These are phyloP conservation scores for Xylaria sp. DNA, from an alignment of 495 filamentous ascomycete species.

Conservation along the genomic window DNA sequence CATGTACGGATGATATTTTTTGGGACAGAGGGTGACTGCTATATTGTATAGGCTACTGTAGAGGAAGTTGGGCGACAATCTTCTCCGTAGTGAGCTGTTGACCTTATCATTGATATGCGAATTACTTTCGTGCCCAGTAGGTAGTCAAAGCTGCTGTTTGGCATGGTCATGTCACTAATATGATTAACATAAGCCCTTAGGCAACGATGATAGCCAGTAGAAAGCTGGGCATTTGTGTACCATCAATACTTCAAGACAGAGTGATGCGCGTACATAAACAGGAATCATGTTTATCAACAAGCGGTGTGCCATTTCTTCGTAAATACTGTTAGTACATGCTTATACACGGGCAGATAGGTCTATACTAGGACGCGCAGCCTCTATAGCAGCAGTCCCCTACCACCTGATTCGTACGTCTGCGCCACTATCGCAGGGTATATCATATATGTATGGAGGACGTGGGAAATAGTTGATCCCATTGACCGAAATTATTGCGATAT, in stretches of 20 bases:
- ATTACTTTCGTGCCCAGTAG: not conserved
- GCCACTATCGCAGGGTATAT: constrained; percentile 12
- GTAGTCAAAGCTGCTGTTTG: not conserved
- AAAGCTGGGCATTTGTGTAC: not conserved
- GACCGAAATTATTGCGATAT: not conserved
- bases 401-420: constrained; percentile 13
- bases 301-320: constrained; percentile 23
- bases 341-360: constrained; percentile 10
- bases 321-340: constrained; percentile 25
- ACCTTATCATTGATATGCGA: not conserved
- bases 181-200: not conserved
- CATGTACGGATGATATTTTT: constrained; percentile 35
- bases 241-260: not conserved
- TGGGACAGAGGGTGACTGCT: constrained; percentile 51
- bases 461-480: not conserved
- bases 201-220: not conserved
- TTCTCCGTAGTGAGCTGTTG: not conserved
- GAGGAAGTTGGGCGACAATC: constrained; percentile 32
- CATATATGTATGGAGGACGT: not conserved
- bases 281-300: constrained; percentile 4
- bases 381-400: not conserved
- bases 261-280: not conserved
- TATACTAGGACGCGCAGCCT: constrained; percentile 19
- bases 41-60: constrained; percentile 46
- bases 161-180: not conserved